Base-by-base conservation (phyloP, 352 stramenopile genomes). In the Phytopythium chamaehyphon region DNA sequence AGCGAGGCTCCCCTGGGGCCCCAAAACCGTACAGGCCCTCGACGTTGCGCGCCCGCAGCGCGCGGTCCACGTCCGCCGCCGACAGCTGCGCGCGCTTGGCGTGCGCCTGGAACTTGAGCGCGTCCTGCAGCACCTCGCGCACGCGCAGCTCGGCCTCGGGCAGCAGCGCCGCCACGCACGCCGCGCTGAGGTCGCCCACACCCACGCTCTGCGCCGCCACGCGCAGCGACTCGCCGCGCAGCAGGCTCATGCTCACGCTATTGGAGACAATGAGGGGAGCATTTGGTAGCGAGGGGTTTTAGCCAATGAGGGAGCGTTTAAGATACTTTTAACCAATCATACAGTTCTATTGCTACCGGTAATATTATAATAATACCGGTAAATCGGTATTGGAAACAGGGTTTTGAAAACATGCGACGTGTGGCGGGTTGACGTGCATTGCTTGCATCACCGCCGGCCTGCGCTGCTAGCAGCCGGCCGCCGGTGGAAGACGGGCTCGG, bases 41-140 rank as follows among this genome's bases (percentile, higher is more conserved):
- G 40, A 89, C 47, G 50, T 90, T 83, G 43, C 82, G 77, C 45
- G 77, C 59, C 38, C 81, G 70, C 12, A 94, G 71, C 37, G 83
- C 83, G 55, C 89, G 79, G 62, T 94, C 92, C 23, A 92, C 69
- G 62, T 94, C 75, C 16, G 64, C 51, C 18, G 81, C 71, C 47
- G 77, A 67, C 54, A 94, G 62, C 57, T 72, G 59, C 14, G 69
- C 47, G 19, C 76, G 71, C 51, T 82, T 83, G 26, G 79, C 76
- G 62, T 94, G 83, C 26, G 61, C 65, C 54, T 85, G 75, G 55
- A 92, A 94, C 70, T 94, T 92, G 51, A 92, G 76, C 52, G 83
- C 81, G 48, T 94, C 81, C 67, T 94, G 83, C 15, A 94, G 71
- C 43, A 94, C 59, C 65, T 92, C 75, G 16, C 83, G 83, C 59